Base-by-base conservation (phyloP, 495 filamentous ascomycete genomes). In the Penicillium atrosanguineum region DNA sequence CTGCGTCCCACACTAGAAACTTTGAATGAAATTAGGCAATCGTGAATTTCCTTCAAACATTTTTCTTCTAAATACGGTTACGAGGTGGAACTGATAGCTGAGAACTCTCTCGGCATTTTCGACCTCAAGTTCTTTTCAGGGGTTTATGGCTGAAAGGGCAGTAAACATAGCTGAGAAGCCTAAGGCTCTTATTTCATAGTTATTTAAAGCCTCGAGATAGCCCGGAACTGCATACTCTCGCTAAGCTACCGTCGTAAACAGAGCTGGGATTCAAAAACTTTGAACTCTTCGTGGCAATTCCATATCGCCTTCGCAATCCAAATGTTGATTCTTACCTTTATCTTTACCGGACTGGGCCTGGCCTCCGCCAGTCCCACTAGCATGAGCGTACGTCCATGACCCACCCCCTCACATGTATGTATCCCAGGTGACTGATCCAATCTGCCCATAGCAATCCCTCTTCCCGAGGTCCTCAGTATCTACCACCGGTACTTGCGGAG, bases 311-410 rank as follows among this genome's bases (percentile, higher is more conserved):
- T 3, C 28, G 4, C 18, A 9, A 29, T 46, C 45, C 9, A 36
- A 11, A 47, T 47, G 45, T 38, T 9, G 34, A 15, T 19, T 20
- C 14, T 37, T n/a, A 14, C 21, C 12, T 12, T 47, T 8, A 9
- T 47, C 19, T n/a, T 37, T 8, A 21, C 5, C 34, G 29, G 28
- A 11, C 28, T 50, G 16, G 47, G 36, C 23, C 20, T 50, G 6
- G 47, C 36, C 36, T 50, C 47, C 16, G 47, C 47, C 6, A 50
- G 9, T 50, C 47, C 47, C 37, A 50, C 47, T 8, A 20, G 37
- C 11, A 14, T 50, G 20, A 42, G 25, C 20, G 47, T 50, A 41
- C 26, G 47, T 50, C 14, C 37, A 41, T 36, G 46, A 31, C 18
- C 47, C 47, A 50, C 37, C 18, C 2, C 25, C 18, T 4, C 23